Evolutionary conservation across 73 alveolate genomes (phyloP), one percentile per base, ranked within the genome.

Genomic region (Paramecium biaurelia): DNA sequence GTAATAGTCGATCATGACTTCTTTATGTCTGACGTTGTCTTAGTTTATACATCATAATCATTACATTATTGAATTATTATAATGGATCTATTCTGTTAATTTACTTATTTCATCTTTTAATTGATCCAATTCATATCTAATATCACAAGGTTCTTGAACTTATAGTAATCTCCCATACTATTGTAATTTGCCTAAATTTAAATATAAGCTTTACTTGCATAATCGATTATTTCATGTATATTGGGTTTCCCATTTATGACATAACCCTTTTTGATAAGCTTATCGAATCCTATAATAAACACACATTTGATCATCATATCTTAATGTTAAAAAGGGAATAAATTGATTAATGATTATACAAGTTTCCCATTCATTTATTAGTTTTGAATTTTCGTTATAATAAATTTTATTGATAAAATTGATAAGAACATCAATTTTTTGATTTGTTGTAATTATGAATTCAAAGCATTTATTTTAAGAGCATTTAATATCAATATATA

Each of bases 331-430:
- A 23, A 41, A 24, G 90, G 90, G 30, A 79, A 79, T 21, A 43
- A 47, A 79, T 79, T 79, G 21, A 79, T 79, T 79, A 79, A 43
- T 15, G 70, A 79, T 47, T 79, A 35, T 8, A 79, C 72, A 8
- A 79, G 21, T 47, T 79, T 79, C 26, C 90, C 90, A 18, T 79
- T 42, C 90, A 79, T 79, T 42, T 79, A 14, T 38, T 12, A 15
- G 34, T 53, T 72, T 72, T 72, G 86, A 72, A 72, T 72, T 70
- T 72, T 72, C 86, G 86, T 72, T 72, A 72, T 72, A 72, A 34
- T 72, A 63, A 63, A 63, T 63, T 63, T 63, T 63, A 63, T 63
- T 63, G 49, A 23, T 63, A 63, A n/a, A 63, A 63, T 63, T 63
- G 28, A 26, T n/a, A 18, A 53, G 68, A 53, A 53, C 23, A 53